Evolutionary conservation across 805 yeast species (phyloP), one percentile per base, ranked within the genome.

Genomic region (Jamesozyma hellenica): DNA sequence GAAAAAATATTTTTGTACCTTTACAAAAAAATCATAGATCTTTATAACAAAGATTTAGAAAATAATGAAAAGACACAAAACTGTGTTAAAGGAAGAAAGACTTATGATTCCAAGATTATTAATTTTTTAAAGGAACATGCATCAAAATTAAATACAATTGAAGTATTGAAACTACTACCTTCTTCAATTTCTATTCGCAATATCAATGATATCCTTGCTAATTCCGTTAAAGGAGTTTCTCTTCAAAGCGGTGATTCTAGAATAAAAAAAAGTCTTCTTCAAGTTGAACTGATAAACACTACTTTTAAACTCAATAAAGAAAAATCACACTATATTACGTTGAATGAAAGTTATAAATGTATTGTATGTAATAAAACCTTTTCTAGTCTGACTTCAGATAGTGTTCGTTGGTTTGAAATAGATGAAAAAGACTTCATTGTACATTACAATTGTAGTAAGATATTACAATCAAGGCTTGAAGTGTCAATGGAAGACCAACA

Each of bases 121-220:
- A 32, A 35, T 7, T 60, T 59, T 35, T 39, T 60, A 1, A 50
- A 49, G 29, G 58, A 58, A 27, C 53, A 48, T 41, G 47, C 57
- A 1, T 34, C 49, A 7, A 50, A 49, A 18, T 26, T 53, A 7
- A 40, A 52, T 16, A 38, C 55, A 25, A 34, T 50, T 5, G 51
- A 55, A 26, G 44, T 79, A 0, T 56, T 81, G 10, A 60, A 68
- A 2, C 57, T 63, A 14, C 55, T 83, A 15, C 90, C 92, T 0
- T 51, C 64, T 15, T 49, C 64, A 7, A 63, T 78, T 32, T 66
- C 73, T 3, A 47, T 82, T 17, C 39, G 50, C 14, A 58, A 56
- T 18, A 47, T 82, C n/a, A 53, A 62, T 2, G 43, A 50, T 1
- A 77, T 70, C 40, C 51, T 83, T 30, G 63, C 66, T 15, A 55